These are phyloP conservation scores for Tribonema minus DNA, from an alignment of 108 stramenopile species.

Conservation along the genomic window DNA sequence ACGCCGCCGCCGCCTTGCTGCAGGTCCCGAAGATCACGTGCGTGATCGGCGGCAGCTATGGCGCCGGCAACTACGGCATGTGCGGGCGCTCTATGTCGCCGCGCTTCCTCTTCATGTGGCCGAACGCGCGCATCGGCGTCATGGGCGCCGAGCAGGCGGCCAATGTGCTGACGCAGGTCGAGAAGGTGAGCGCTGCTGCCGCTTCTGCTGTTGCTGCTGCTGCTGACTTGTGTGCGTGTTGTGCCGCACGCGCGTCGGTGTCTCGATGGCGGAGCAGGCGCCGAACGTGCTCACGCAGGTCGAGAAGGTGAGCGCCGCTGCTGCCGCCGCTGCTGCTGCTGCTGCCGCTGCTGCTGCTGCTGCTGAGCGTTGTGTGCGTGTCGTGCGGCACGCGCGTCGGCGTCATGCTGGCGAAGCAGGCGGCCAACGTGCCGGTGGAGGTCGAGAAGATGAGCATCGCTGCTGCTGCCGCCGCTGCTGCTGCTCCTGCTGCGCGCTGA, in stretches of 20 bases:
- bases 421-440: slow-evolving; percentile 86
- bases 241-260: slow-evolving; percentile 85
- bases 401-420: slow-evolving; percentile 97
- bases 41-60: slow-evolving; percentile 79
- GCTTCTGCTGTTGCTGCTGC: too few species aligned
- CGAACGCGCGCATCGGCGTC: slow-evolving; percentile 86
- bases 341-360: too few species aligned
- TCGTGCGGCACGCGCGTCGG: slow-evolving; percentile 89
- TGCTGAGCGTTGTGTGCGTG: too few species aligned
- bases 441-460: slow-evolving; percentile 71
- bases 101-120: slow-evolving; percentile 95
- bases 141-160: slow-evolving; percentile 98
- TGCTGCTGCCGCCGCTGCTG: too few species aligned
- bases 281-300: slow-evolving; percentile 90
- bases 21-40: slow-evolving; percentile 90
- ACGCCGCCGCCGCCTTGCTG: too few species aligned
- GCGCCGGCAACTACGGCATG: slow-evolving; percentile 92
- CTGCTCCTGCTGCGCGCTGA: too few species aligned
- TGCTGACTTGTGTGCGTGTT: slow-evolving; percentile 97
- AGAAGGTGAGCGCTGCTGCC: slow-evolving; percentile 66
- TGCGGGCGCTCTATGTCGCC: slow-evolving; percentile 91
- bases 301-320: slow-evolving; percentile 65
- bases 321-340: too few species aligned
- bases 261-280: slow-evolving; percentile 97
- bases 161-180: slow-evolving; percentile 85